Base-by-base conservation (phyloP, 352 stramenopile species). In the Phytophthora hibernalis region DNA sequence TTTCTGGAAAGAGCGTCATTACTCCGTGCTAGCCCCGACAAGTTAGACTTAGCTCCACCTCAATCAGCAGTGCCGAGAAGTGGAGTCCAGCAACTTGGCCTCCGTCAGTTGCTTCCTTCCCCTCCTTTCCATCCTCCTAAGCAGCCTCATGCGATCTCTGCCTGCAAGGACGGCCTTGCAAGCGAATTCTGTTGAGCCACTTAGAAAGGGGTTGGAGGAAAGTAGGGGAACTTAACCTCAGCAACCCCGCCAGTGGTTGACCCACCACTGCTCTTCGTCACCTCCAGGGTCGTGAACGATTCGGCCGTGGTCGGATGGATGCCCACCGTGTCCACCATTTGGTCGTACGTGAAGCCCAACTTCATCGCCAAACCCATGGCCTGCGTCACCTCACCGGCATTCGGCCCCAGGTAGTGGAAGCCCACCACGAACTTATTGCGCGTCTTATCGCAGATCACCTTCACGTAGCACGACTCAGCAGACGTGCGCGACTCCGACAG, bases 331-430 rank as follows among this genome's bases (percentile, higher is more conserved):
- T 90, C 83, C 16, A 88, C 80, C 66, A 99, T 92, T 74, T 98
- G 81, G 40, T 95, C 87, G 74, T 98, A 98, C 40, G 87, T 99
- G 61, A 98, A 91, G 24, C 94, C 90, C 55, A 98, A 68, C 74
- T 98, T 98, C 87, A 99, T 98, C 2, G 95, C 90, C 21, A 98
- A 80, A 16, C 92, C 96, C 67, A 98, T 98, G 35, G 96, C 87
- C 65, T 97, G 93, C 24, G 91, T 97, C 52, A 98, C 87, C 80
- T 99, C 98, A 49, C 98, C 97, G 33, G 97, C 97, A 67, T 99
- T 98, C 16, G 97, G 98, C 33, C 97, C 97, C n/a, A 99, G 68
- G 74, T 98, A 99, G 74, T 99, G 98, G 53, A 99, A 98, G 51
- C 98, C 98, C 54, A 99, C 71, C 5, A 99, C 96, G 44, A 84